These are phyloP conservation scores for Haberlea rhodopensis DNA, from an alignment of 257 asterid species.

Conservation along the genomic window DNA sequence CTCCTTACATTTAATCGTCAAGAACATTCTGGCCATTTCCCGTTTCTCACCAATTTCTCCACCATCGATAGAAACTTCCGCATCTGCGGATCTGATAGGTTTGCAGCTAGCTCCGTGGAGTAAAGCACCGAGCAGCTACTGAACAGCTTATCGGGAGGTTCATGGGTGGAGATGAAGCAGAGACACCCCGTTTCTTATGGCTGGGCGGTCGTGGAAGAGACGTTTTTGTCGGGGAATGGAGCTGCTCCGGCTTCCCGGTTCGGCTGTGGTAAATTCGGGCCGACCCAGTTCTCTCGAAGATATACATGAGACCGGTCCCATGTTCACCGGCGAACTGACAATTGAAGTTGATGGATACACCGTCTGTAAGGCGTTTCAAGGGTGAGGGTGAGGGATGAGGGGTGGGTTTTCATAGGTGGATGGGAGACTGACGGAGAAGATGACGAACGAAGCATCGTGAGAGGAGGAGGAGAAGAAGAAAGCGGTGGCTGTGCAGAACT, in stretches of 20 bases:
- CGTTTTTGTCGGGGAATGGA: slow-evolving; percentile 38
- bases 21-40: no score
- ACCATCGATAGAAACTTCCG: no score
- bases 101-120: slow-evolving; percentile 34
- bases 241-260: slow-evolving; percentile 29
- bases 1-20: no score
- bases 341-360: slow-evolving; percentile 58
- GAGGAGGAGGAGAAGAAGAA: no score
- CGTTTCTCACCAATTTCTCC: no score
- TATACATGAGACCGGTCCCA: slow-evolving; percentile 33
- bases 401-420: slow-evolving; percentile 2
- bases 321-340: slow-evolving; percentile 45
- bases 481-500: no score
- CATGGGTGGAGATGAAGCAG: slow-evolving; percentile 66
- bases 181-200: slow-evolving; percentile 38
- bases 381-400: slow-evolving; percentile 3
- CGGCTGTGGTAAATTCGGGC: slow-evolving; percentile 45
- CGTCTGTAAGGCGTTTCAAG: slow-evolving; percentile 69
- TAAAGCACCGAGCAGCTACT: slow-evolving; percentile 68
- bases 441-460: no score
- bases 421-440: slow-evolving; percentile 43
- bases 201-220: slow-evolving; percentile 72
- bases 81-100: no score
- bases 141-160: slow-evolving; percentile 44
- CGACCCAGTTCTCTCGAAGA: slow-evolving; percentile 71